Percentiles rank a stretch among this genome's conserved stretches.
Conservation (phyloP, 2,329 filamentous ascomycete species). For the Dissoconium aciculare region DNA sequence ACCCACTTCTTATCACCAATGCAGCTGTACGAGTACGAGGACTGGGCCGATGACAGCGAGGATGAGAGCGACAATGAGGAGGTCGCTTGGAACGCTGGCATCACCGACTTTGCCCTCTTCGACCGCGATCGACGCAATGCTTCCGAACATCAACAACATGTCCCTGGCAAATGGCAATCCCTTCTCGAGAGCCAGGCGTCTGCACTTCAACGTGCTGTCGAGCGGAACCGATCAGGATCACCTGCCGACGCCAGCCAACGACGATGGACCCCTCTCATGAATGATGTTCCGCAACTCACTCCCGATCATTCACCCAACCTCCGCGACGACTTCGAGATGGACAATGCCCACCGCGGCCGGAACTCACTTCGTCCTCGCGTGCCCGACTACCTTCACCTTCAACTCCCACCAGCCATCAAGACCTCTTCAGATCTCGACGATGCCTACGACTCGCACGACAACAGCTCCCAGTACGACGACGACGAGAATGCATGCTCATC, state of each 20-base stretch:
- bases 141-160: conserved; percentile 12
- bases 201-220: conserved; percentile 15
- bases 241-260: conserved; percentile 4
- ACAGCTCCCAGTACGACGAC: neutral
- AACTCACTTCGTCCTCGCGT: neutral
- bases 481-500: too few relatives aligned
- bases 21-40: conserved; percentile 18
- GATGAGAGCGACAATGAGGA: conserved; percentile 15
- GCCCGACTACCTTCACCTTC: conserved; percentile 4
- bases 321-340: conserved; percentile 18
- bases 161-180: conserved; percentile 16
- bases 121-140: conserved; percentile 16
- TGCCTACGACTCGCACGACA: conserved; percentile 4
- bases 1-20: conserved; percentile 20
- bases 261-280: conserved; percentile 11
- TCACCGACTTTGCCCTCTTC: conserved; percentile 23
- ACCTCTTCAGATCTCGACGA: conserved; percentile 11
- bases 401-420: conserved; percentile 1
- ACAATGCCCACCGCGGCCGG: conserved; percentile 8
- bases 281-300: conserved; percentile 19
- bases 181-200: conserved; percentile 15
- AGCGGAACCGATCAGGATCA: conserved; percentile 12
- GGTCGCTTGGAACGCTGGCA: conserved; percentile 21
- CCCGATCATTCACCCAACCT: conserved; percentile 21
- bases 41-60: conserved; percentile 17